phyloP scores from a whole-genome alignment of 208 protist genomes.

The Tritrichomonas musculus region DNA sequence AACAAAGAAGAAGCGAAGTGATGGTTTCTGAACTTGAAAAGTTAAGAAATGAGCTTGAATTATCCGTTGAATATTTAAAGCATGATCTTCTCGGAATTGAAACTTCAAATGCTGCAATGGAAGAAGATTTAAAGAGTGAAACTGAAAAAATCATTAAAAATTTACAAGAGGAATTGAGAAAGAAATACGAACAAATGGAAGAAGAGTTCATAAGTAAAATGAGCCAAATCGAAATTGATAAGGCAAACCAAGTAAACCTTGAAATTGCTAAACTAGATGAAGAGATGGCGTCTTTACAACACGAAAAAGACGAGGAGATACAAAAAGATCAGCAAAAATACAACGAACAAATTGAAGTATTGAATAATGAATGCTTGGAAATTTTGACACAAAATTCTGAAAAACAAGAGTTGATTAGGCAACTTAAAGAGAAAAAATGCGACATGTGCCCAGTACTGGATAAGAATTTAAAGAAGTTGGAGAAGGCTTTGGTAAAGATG shows the following conservation, averaged over 20 bases:
- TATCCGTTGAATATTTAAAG: background rate
- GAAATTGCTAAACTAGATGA: background rate
- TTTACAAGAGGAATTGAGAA: background rate
- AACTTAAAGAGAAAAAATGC: background rate
- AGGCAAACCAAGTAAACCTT: background rate
- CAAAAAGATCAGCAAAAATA: background rate
- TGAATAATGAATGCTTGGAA: background rate
- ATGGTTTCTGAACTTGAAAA: background rate
- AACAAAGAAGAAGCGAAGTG: background rate
- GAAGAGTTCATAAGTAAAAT: background rate
- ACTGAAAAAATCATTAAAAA: background rate
- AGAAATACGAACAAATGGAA: background rate
- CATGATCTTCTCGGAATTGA: background rate
- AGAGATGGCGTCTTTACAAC: background rate
- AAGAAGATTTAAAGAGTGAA: background rate
- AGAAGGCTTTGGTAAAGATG: background rate
- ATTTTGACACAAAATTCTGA: background rate
- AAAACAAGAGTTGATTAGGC: background rate
- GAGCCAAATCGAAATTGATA: background rate
- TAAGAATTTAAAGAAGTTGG: conserved; percentile 20
- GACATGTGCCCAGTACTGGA: background rate
- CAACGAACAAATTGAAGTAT: background rate
- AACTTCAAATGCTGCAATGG: background rate
- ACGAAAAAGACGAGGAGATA: background rate
- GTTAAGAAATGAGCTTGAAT: background rate